Conservation (phyloP, 1,139 yeast species). For the Insectozyma bohioensis region DNA sequence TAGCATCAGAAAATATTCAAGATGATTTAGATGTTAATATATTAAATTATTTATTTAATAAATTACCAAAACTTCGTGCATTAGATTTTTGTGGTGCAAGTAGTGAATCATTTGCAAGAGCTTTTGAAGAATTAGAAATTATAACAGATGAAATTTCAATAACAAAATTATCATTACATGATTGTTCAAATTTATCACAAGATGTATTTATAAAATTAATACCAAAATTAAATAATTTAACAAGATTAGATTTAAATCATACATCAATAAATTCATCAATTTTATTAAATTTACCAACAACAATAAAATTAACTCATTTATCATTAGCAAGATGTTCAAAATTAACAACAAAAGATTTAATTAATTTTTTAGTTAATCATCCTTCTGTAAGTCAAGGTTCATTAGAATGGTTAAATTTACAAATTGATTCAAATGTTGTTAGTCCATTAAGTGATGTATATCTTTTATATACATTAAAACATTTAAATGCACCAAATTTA, state of each 20-base stretch:
- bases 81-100: constrained; percentile 91
- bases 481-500: constrained; percentile 51
- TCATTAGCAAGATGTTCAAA: constrained; percentile 79
- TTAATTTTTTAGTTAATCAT: constrained; percentile 70
- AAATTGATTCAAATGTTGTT: constrained; percentile 68
- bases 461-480: constrained; percentile 54
- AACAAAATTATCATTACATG: constrained; percentile 75
- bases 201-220: constrained; percentile 56
- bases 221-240: constrained; percentile 56
- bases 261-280: constrained; percentile 68
- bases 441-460: constrained; percentile 62
- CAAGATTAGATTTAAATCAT: constrained; percentile 77
- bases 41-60: constrained; percentile 59
- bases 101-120: constrained; percentile 59
- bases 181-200: constrained; percentile 75
- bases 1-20: constrained; percentile 84
- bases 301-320: constrained; percentile 68
- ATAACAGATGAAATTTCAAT: constrained; percentile 24
- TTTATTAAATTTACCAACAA: constrained; percentile 48
- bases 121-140: constrained; percentile 48
- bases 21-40: constrained; percentile 70
- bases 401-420: constrained; percentile 75
- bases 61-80: constrained; percentile 60
- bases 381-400: constrained; percentile 61
- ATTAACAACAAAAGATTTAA: constrained; percentile 70